These are phyloP conservation scores for Boletus eberwhitei DNA, from an alignment of 768 basidiomycete species.

Conservation along the genomic window DNA sequence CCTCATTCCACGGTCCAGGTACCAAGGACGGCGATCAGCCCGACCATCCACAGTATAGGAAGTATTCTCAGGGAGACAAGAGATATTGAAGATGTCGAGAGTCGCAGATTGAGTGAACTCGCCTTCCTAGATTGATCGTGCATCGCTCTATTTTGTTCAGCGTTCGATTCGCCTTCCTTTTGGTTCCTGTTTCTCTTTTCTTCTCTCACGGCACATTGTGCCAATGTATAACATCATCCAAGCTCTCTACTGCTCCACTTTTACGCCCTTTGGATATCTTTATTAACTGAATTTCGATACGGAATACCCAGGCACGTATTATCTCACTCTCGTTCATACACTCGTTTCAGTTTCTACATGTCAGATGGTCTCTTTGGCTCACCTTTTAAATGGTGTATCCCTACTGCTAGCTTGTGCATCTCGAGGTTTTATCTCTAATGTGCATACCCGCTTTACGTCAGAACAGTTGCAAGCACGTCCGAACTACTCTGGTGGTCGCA, in stretches of 20 bases:
- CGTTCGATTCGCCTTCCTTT: background rate
- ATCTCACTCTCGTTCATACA: constrained; percentile 13
- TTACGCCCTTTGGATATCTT: background rate
- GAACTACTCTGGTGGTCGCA: background rate
- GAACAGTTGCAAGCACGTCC: background rate
- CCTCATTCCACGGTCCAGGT: constrained; percentile 4
- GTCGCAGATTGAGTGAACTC: constrained; percentile 64
- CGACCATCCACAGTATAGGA: constrained; percentile 57
- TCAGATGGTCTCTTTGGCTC: too few relatives aligned
- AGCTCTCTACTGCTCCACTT: background rate
- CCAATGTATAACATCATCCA: constrained; percentile 1
- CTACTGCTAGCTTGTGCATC: background rate
- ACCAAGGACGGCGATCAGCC: constrained; percentile 45
- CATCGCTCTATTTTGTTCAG: constrained; percentile 3
- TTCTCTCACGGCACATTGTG: constrained; percentile 1
- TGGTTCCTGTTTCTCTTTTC: background rate
- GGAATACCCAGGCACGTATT: background rate
- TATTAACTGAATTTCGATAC: constrained; percentile 5
- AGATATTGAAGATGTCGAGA: constrained; percentile 65
- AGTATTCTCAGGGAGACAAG: constrained; percentile 52
- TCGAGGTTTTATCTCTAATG: background rate
- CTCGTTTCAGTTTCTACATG: background rate
- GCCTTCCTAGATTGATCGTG: constrained; percentile 51
- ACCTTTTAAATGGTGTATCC: too few relatives aligned
- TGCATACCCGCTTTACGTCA: background rate